Conservation (phyloP, 768 basidiomycete species). For the Agaricus subrufescens region DNA sequence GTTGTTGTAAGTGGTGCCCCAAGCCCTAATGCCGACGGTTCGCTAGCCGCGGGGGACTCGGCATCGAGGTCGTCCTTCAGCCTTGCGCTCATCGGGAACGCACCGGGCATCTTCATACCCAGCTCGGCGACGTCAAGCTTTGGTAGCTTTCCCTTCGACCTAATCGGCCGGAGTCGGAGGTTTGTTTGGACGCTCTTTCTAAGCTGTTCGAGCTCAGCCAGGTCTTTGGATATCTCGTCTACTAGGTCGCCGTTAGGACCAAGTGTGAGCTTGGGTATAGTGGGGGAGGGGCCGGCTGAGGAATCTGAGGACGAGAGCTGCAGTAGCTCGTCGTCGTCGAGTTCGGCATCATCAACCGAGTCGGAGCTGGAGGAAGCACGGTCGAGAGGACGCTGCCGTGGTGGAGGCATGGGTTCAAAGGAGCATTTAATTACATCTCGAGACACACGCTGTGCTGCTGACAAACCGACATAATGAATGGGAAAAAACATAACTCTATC, state of each 20-base stretch:
- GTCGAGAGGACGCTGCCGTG: constrained; percentile 6
- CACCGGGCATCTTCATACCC: constrained; percentile 17
- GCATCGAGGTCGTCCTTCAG: neutral
- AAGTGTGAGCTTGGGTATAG: constrained; percentile 9
- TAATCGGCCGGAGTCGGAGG: constrained; percentile 72
- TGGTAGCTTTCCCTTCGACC: constrained; percentile 48
- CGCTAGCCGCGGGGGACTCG: neutral
- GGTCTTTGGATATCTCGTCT: constrained; percentile 65
- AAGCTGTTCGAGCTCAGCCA: constrained; percentile 63
- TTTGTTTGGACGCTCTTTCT: constrained; percentile 73
- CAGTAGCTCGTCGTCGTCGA: constrained; percentile 33
- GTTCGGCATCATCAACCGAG: constrained; percentile 22
- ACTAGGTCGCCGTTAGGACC: neutral
- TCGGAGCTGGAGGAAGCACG: constrained; percentile 7
- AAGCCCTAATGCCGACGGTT: neutral
- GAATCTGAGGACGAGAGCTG: constrained; percentile 36
- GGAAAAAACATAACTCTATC: neutral
- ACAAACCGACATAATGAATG: constrained; percentile 5
- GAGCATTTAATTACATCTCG: neutral
- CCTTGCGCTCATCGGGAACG: constrained; percentile 15
- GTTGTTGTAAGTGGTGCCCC: neutral
- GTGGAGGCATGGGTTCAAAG: constrained; percentile 8
- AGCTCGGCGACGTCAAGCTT: constrained; percentile 30
- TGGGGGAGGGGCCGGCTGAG: constrained; percentile 26
- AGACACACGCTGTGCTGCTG: constrained; percentile 8